Evolutionary conservation across 2,329 filamentous ascomycete species (phyloP).

Genomic region (Stachybotrys elegans): DNA sequence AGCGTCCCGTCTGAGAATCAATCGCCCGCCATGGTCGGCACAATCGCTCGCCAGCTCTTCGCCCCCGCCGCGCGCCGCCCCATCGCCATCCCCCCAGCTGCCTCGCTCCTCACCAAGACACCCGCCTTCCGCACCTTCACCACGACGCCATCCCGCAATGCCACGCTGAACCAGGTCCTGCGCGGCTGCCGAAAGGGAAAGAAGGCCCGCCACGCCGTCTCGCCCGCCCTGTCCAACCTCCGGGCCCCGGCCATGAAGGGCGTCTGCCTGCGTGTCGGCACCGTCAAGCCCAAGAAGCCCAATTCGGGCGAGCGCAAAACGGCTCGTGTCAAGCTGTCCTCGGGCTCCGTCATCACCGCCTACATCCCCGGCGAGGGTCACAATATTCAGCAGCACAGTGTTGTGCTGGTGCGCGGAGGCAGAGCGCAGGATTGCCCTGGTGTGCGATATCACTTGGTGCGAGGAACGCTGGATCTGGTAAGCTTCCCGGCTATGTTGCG

Average conservation of each 20-base stretch:
- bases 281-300: slow-evolving; percentile 95
- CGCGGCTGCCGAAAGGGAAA: slow-evolving; percentile 74
- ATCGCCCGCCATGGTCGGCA: slow-evolving; percentile 27
- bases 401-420: slow-evolving; percentile 91
- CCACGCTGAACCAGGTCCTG: slow-evolving; percentile 71
- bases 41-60: slow-evolving; percentile 30
- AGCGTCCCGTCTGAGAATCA: too few species aligned
- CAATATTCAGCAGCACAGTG: slow-evolving; percentile 98
- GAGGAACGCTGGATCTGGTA: slow-evolving; percentile 91
- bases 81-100: slow-evolving; percentile 17
- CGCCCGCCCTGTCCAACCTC: slow-evolving; percentile 70
- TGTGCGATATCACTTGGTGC: slow-evolving; percentile 91
- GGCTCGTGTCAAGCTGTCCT: slow-evolving; percentile 83
- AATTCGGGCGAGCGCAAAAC: slow-evolving; percentile 98
- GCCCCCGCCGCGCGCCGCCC: slow-evolving; percentile 21
- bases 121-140: slow-evolving; percentile 43
- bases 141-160: slow-evolving; percentile 49
- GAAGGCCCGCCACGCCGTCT: slow-evolving; percentile 78
- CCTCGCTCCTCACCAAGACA: slow-evolving; percentile 22
- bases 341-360: slow-evolving; percentile 79
- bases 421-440: slow-evolving; percentile 95
- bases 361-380: slow-evolving; percentile 98
- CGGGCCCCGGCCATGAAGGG: slow-evolving; percentile 83
- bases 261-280: slow-evolving; percentile 90
- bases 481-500: slow-evolving; percentile 29